Conservation (phyloP, 2,329 filamentous ascomycete species). For the Aspergillus glaucus region DNA sequence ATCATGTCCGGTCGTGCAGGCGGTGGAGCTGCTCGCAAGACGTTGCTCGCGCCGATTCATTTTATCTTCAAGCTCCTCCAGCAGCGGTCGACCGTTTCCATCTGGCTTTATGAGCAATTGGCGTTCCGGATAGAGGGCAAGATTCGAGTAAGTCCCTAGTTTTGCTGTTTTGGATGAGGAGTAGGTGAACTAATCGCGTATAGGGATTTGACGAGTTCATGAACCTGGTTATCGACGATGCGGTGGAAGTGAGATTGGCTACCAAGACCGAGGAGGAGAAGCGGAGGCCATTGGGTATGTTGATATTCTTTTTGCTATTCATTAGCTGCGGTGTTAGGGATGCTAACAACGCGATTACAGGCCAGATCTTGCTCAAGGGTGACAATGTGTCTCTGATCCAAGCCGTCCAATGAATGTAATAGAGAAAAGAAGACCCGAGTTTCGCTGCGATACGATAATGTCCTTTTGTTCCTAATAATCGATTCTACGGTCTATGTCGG, state of each 20-base stretch:
- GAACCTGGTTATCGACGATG: slow-evolving; percentile 95
- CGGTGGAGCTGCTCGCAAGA: slow-evolving; percentile 56
- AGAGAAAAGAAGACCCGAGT: no score
- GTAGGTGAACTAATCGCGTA: slow-evolving; percentile 4
- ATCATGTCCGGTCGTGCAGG: slow-evolving; percentile 50
- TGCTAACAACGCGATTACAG: slow-evolving; percentile 37
- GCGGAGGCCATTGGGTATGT: slow-evolving; percentile 71
- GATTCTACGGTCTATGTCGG: slow-evolving; percentile 11
- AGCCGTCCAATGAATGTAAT: slow-evolving; percentile 28
- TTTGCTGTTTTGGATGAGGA: background rate
- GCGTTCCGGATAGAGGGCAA: slow-evolving; percentile 92
- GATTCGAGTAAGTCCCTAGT: slow-evolving; percentile 64
- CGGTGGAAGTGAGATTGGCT: slow-evolving; percentile 79
- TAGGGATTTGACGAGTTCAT: slow-evolving; percentile 99
- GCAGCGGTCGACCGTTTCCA: slow-evolving; percentile 74
- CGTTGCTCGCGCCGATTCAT: slow-evolving; percentile 71
- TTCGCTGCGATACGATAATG: slow-evolving; percentile 8
- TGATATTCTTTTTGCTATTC: background rate
- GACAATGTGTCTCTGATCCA: slow-evolving; percentile 84
- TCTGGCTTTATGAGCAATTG: slow-evolving; percentile 97
- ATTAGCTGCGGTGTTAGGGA: background rate
- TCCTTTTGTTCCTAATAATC: slow-evolving; percentile 8
- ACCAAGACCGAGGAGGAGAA: slow-evolving; percentile 77
- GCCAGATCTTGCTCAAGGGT: slow-evolving; percentile 79
- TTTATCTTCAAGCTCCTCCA: slow-evolving; percentile 92